phyloP scores from a whole-genome alignment of 257 asterid species.

The Solanum paucissectum region DNA sequence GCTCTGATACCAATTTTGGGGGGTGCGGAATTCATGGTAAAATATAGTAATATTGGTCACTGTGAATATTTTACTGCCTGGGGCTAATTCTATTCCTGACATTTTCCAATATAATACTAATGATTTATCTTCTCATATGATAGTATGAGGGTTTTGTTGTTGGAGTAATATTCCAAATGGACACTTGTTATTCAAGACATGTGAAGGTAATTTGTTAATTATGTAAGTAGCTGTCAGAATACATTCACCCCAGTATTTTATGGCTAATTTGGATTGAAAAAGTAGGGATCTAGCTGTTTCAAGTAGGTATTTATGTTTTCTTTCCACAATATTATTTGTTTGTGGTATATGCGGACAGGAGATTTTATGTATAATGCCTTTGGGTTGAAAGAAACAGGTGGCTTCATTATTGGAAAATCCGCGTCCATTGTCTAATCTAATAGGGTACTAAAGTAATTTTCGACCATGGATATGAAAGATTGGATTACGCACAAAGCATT shows the following conservation, averaged over 20 bases:
- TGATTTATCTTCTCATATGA: too few relatives aligned
- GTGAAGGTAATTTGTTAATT: neutral
- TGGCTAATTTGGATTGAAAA: neutral
- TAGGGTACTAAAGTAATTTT: neutral
- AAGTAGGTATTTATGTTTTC: neutral
- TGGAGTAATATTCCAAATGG: neutral
- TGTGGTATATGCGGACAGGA: neutral
- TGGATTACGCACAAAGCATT: neutral
- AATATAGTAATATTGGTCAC: too few relatives aligned
- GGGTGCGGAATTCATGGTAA: too few relatives aligned
- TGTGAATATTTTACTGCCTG: too few relatives aligned
- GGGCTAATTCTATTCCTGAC: too few relatives aligned
- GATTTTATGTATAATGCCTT: neutral
- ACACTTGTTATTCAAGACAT: neutral
- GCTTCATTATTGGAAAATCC: neutral
- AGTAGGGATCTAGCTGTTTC: neutral
- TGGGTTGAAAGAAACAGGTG: neutral
- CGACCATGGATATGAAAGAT: neutral
- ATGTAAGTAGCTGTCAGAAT: neutral
- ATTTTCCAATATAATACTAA: too few relatives aligned
- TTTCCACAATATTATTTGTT: neutral
- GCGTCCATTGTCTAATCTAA: neutral
- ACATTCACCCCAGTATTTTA: neutral
- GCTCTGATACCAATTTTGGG: too few relatives aligned
- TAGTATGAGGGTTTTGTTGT: neutral